Evolutionary conservation across 2,329 filamentous ascomycete species (phyloP), one percentile per base, ranked within the genome.

Genomic region (Colletotrichum navitas): DNA sequence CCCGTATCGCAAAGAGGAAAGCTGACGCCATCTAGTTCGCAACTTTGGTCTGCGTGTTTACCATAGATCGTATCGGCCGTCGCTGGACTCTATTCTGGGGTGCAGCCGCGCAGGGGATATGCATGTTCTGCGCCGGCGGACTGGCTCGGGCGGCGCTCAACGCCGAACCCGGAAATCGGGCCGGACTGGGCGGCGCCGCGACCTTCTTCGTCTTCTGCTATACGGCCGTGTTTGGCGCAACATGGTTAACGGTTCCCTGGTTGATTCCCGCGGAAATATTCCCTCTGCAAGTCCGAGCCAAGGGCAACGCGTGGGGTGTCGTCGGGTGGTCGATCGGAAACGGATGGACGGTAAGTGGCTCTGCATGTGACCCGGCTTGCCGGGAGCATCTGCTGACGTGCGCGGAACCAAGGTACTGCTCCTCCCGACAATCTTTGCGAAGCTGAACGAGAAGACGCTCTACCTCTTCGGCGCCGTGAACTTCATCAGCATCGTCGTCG

Each of bases 251-350:
- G 0, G 85, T 90, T 0, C 88, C 88, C 0, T 83, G 89, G 88
- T 80, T 92, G 0, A 92, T 92, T 66, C 90, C 90, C 0, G 90
- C 92, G 1, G 92, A 94, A 77, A 94, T 94, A 67, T 94, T 93
- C 76, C 91, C 92, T 0, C 80, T 93, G 0, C 87, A 91, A 71
- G 87, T 93, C 0, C 87, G 92, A 29, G 92, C 92, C 1, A 91
- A 92, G 75, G 92, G 92, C 7, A 94, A 94, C 72, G 91, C 92
- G 0, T 94, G 89, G 87, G 92, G 92, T 26, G 92, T 94, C 0
- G 87, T 93, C 0, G 92, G 92, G 0, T 94, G 92, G 92, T 89
- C 86, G 18, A 93, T 94, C 62, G 92, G 92, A 0, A 93, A 93
- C 74, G 91, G 91, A 21, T 92, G 90, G 89, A 79, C 16, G 16